Percentiles rank a stretch among this genome's conserved stretches.
Conservation (phyloP, 2,329 filamentous ascomycete species). For the Ilyonectria destructans region DNA sequence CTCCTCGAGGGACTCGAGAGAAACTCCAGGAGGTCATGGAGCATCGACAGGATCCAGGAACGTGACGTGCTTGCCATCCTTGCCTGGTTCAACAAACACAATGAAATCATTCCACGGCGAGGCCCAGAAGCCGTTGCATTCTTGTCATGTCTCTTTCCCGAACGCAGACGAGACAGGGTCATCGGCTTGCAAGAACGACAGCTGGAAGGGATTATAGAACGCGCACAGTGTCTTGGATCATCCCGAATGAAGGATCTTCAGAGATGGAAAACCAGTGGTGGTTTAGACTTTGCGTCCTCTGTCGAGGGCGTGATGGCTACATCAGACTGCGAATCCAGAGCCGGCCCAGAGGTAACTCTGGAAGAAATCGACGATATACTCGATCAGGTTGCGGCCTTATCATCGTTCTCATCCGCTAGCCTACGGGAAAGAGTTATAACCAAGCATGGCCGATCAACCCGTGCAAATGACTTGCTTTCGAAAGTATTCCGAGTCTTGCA, state of each 20-base stretch:
- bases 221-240: conserved; percentile 72
- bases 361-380: too few species aligned
- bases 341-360: too few species aligned
- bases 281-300: conserved; percentile 32
- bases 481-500: conserved; percentile 15
- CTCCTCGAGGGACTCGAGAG: too few species aligned
- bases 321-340: conserved; percentile 24
- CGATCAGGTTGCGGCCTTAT: too few species aligned
- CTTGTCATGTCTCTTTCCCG: conserved; percentile 80
- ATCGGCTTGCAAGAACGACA: conserved; percentile 74
- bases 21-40: too few species aligned
- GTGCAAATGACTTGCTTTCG: too few species aligned
- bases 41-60: conserved; percentile 32
- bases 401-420: too few species aligned
- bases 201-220: conserved; percentile 75
- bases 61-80: conserved; percentile 57
- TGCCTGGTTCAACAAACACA: conserved; percentile 77
- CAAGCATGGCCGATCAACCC: too few species aligned
- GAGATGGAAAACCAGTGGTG: conserved; percentile 69
- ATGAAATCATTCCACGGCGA: conserved; percentile 71
- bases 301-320: conserved; percentile 36
- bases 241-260: conserved; percentile 71
- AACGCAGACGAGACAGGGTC: conserved; percentile 79
- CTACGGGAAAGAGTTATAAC: too few species aligned
- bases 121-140: conserved; percentile 66